Evolutionary conservation across 192 early-diverging fungal genomes (phyloP).

Genomic region (Coemansia asiatica): DNA sequence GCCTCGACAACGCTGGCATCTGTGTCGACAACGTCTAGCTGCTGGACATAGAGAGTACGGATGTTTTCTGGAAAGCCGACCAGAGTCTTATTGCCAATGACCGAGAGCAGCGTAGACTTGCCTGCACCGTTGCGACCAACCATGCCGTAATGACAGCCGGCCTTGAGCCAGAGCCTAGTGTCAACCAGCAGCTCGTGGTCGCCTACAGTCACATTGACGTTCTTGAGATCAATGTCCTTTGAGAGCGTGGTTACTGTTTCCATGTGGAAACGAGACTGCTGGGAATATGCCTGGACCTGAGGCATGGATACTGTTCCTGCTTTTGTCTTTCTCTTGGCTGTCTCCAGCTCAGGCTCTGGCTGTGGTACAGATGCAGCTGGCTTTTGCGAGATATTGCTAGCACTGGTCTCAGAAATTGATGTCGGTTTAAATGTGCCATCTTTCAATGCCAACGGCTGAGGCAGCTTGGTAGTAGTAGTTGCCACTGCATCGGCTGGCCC

Average conservation of each 20-base stretch:
- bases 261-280: conserved; percentile 81
- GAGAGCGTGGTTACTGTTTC: conserved; percentile 77
- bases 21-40: conserved; percentile 64
- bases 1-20: conserved; percentile 60
- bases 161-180: conserved; percentile 72
- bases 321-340: conserved; percentile 22
- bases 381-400: neutral
- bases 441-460: conserved; percentile 5
- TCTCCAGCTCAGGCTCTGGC: conserved; percentile 1
- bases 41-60: conserved; percentile 77
- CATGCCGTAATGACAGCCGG: conserved; percentile 75
- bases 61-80: conserved; percentile 84
- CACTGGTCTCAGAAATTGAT: neutral
- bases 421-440: neutral
- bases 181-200: conserved; percentile 70
- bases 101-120: conserved; percentile 94
- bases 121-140: conserved; percentile 94
- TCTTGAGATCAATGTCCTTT: conserved; percentile 78
- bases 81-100: conserved; percentile 80
- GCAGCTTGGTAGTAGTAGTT: conserved; percentile 19
- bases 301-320: conserved; percentile 34
- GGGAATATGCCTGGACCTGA: conserved; percentile 66
- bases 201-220: conserved; percentile 76
- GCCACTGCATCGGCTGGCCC: neutral
- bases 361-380: neutral